Evolutionary conservation across 768 basidiomycete genomes (phyloP), one percentile per base, ranked within the genome.

Genomic region (Lanmaoa pseudosensibilis): DNA sequence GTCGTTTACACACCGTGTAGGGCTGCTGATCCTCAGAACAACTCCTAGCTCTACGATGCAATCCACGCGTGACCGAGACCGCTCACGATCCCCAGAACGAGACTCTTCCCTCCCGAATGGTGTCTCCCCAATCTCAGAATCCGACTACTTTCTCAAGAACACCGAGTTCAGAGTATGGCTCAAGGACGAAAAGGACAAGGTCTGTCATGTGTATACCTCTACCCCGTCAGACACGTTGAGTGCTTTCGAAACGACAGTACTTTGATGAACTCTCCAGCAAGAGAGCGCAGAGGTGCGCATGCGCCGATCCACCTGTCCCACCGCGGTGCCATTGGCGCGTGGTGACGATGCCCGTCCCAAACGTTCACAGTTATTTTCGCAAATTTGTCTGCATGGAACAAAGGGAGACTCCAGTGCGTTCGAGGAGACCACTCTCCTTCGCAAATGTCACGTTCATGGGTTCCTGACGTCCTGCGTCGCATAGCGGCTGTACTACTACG

Each of bases 341-440:
- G 52, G 19, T 21, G 8, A 65, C 49, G 49, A 48, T 62, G 67
- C 56, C 53, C 25, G 56, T 49, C 34, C 46, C 8, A n/a, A 36
- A 37, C 27, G 4, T 23, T 15, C 47, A 50, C 49, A 92, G 90
- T 65, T 94, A 95, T 69, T 98, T 97, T 69, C 86, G 88, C 65
- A 96, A 94, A 73, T 97, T 98, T 66, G 86, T 94, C 39, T 90
- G 84, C 84, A 23, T 94, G 92, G 92, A 94, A 94, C 71, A 80
- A 80, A 69, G 90, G 90, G 7, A 85, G 80, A 68, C 9, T 72
- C 84, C 30, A 80, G 90, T 91, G 18, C 54, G 71, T 51, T 3
- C 5, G 6, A 7, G 2, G 1, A 18, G 3, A 13, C 5, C 10
- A 11, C 21, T 16, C 8, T 8, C 13, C 5, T 25, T 10, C 8